Evolutionary conservation across 192 early-diverging fungal genomes (phyloP).

Genomic region (Bifiguratus adelaidae): DNA sequence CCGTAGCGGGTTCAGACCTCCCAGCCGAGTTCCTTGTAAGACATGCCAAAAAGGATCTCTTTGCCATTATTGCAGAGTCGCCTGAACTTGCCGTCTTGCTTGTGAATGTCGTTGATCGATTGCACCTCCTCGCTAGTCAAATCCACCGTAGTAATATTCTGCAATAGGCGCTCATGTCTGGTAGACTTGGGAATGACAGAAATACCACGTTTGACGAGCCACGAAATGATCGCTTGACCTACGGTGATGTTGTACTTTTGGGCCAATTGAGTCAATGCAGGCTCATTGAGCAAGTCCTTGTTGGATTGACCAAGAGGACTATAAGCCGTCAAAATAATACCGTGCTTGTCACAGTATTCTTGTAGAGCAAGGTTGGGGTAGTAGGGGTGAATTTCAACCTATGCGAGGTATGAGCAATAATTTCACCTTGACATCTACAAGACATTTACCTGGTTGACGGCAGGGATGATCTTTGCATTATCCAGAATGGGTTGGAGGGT

Average conservation of each 20-base stretch:
- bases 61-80: too few species aligned
- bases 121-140: too few species aligned
- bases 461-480: slow-evolving; percentile 52
- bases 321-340: slow-evolving; percentile 59
- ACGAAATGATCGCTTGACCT: slow-evolving; percentile 49
- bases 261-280: slow-evolving; percentile 36
- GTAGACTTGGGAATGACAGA: slow-evolving; percentile 61
- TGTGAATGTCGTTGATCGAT: too few species aligned
- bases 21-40: too few species aligned
- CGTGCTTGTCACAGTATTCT: slow-evolving; percentile 42
- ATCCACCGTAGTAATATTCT: too few species aligned
- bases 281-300: slow-evolving; percentile 30
- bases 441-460: slow-evolving; percentile 47
- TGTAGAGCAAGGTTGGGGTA: slow-evolving; percentile 41
- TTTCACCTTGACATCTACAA: too few species aligned
- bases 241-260: slow-evolving; percentile 31
- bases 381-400: slow-evolving; percentile 59
- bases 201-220: slow-evolving; percentile 51
- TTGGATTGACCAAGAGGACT: slow-evolving; percentile 49
- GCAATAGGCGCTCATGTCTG: slow-evolving; percentile 29
- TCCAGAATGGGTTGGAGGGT: slow-evolving; percentile 50
- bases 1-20: too few species aligned
- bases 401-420: too few species aligned
- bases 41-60: too few species aligned
- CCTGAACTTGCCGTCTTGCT: too few species aligned